Evolutionary conservation across 2,329 filamentous ascomycete species (phyloP), one percentile per base, ranked within the genome.

Genomic region (Paraphoma chrysanthemicola): DNA sequence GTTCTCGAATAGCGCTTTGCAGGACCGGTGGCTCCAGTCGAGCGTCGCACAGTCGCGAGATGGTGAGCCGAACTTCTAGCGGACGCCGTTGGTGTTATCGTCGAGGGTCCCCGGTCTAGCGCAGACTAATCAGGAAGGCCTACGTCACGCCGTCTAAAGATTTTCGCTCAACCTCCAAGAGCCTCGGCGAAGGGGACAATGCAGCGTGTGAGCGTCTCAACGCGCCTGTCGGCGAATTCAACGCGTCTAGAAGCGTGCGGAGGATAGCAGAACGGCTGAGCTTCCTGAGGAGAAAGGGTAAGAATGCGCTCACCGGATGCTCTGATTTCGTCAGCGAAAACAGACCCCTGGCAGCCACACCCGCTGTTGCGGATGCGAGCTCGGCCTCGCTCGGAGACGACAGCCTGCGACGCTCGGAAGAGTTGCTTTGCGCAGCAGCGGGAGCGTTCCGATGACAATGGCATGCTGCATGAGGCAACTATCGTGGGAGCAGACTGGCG

Each of bases 281-380:
- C 14, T 36, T 14, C n/a, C 2, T 11, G 14, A 42, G 39, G 46
- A 28, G 39, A 10, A 44, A n/a, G 12, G 39, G 39, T 17, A 8
- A 17, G 14, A 42, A 42, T 17, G 39, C 48, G 54, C 42, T 57
- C 50, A 54, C 55, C 48, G 62, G 53, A 59, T 55, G 54, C 54
- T 52, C 50, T 57, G 42, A 56, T 61, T 64, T 62, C 56, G 60
- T 63, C 16, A 51, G 49, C 66, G 63, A 63, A 64, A 61, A 69
- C 63, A 63, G 62, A 44, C 55, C 57, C 60, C 60, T 59, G 50
- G 58, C 49, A 64, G 63, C 63, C 63, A 66, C 63, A 66, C 54
- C 61, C 62, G 63, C 59, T 57, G 60, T 42, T 54, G 49, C 58
- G 53, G 50, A 44, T 29, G 48, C 51, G 57, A 52, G 56, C 56